Evolutionary conservation across 768 basidiomycete species (phyloP).

Genomic region (Leccinum subtestaceum): DNA sequence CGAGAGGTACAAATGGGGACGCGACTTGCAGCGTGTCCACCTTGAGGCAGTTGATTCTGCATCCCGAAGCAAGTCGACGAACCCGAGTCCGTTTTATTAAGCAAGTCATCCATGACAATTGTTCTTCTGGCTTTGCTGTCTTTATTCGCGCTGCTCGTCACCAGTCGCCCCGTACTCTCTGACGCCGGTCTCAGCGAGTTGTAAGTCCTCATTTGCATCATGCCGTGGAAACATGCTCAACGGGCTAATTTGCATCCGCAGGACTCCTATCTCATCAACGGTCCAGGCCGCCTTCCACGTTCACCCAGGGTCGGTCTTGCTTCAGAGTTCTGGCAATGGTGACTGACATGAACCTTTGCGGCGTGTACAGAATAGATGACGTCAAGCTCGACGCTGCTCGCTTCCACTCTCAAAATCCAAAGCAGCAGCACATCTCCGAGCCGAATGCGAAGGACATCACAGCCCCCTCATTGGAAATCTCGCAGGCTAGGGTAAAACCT

Average conservation of each 20-base stretch:
- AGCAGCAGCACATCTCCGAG: slow-evolving; percentile 32
- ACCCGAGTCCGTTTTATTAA: not conserved
- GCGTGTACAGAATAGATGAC: slow-evolving; percentile 19
- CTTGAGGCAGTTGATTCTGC: slow-evolving; percentile 26
- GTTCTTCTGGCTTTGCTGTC: slow-evolving; percentile 38
- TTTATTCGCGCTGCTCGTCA: slow-evolving; percentile 44
- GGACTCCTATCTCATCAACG: slow-evolving; percentile 14
- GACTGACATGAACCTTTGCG: slow-evolving; percentile 13
- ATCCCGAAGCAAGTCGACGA: slow-evolving; percentile 12
- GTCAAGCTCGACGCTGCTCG: slow-evolving; percentile 22
- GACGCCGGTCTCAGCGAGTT: slow-evolving; percentile 22
- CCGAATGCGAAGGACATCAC: slow-evolving; percentile 28
- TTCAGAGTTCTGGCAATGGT: slow-evolving; percentile 2
- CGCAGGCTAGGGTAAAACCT: slow-evolving; percentile 1
- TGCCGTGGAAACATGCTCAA: slow-evolving; percentile 14
- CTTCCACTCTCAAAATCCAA: slow-evolving; percentile 30
- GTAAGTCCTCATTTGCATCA: slow-evolving; percentile 25
- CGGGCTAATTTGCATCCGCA: slow-evolving; percentile 9
- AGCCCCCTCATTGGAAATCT: slow-evolving; percentile 29
- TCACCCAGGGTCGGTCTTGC: slow-evolving; percentile 36
- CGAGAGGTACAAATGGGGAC: slow-evolving; percentile 20
- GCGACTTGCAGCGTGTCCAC: slow-evolving; percentile 21
- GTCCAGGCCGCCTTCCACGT: slow-evolving; percentile 36
- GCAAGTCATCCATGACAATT: slow-evolving; percentile 33
- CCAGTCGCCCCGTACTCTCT: slow-evolving; percentile 38